Percentiles rank a stretch among this genome's conserved stretches.
These are phyloP conservation scores for Dillenia turbinata DNA, from an alignment of 164 flowering plant genomes.

Conservation along the genomic window DNA sequence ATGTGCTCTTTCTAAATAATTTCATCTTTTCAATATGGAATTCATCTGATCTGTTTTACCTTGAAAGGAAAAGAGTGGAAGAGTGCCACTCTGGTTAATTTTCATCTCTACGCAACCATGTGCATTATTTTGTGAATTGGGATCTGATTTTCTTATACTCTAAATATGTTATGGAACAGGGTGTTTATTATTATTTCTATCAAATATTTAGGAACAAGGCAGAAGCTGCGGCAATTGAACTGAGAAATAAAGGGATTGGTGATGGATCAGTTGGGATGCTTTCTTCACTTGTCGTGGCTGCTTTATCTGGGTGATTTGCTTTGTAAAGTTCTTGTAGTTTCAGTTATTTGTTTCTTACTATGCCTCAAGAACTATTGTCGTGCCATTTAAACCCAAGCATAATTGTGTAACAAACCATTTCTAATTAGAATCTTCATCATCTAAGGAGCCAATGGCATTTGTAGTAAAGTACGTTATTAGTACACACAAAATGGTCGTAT, in stretches of 20 bases:
- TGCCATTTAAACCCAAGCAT: too few relatives aligned
- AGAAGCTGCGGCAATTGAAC: constrained; percentile 62
- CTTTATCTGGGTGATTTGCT: constrained; percentile 70
- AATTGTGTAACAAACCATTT: too few relatives aligned
- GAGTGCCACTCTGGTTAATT: background rate
- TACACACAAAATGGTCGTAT: too few relatives aligned
- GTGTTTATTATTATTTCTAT: constrained; percentile 99
- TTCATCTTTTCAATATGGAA: too few relatives aligned
- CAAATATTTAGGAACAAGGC: constrained; percentile 90
- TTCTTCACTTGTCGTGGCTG: constrained; percentile 90
- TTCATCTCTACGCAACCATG: background rate
- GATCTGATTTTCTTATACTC: constrained; percentile 21
- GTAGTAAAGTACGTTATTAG: too few relatives aligned
- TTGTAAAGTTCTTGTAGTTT: background rate
- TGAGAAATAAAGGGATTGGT: constrained; percentile 64
- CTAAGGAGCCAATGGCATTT: too few relatives aligned
- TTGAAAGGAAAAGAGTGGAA: background rate
- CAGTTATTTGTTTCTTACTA: constrained; percentile 1
- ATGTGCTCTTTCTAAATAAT: too few relatives aligned
- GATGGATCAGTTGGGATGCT: constrained; percentile 98
- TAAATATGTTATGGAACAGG: constrained; percentile 58
- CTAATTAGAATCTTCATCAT: too few relatives aligned
- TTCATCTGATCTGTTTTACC: background rate
- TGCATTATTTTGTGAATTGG: background rate
- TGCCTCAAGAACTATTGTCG: too few relatives aligned